Evolutionary conservation across 768 basidiomycete genomes (phyloP), one percentile per base, ranked within the genome.

Genomic region (Boletellus sp.): DNA sequence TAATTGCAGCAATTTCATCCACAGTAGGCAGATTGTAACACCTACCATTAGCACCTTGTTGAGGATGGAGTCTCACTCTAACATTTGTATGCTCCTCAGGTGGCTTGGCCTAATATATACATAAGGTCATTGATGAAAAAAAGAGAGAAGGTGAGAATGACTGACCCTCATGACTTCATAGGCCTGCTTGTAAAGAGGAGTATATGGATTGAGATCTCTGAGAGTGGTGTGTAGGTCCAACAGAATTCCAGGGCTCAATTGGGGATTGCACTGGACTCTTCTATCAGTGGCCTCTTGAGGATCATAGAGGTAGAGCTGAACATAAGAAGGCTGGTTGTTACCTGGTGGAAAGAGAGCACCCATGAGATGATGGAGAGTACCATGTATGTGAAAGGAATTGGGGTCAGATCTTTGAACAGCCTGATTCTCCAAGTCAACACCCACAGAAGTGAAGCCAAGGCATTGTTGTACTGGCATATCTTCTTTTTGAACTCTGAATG

Each of bases 21-120:
- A 68, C 63, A 41, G 70, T 72, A 2, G 78, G 78, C 0, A 74
- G 50, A 54, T 79, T 79, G 45, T 80, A 77, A 12, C 65, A 46
- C 6, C 72, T 57, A 0, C 41, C 56, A 61, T 78, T 73, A 46
- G 42, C 36, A 0, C 39, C 47, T 0, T 51, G 45, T 1, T 58
- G 42, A 0, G 58, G 4, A 28, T 47, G 31, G 13, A 70, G 23
- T 0, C 23, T 1, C 19, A 59, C 45, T 8, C 1, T 0, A 2
- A 68, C 15, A 46, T 62, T 40, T 1, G 35, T 42, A 19, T 59
- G 61, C 16, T 62, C 3, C 16, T 54, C 50, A 16, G 42, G 41
- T 22, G 59, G 52, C 23, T 65, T 53, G 2, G 56, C 46, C 24
- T 41, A 6, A n/a, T n/a, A n/a, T 3, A n/a, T n/a, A n/a, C n/a